Evolutionary conservation across 345 rosid species (phyloP).

Genomic region (Hypericum perforatum): DNA sequence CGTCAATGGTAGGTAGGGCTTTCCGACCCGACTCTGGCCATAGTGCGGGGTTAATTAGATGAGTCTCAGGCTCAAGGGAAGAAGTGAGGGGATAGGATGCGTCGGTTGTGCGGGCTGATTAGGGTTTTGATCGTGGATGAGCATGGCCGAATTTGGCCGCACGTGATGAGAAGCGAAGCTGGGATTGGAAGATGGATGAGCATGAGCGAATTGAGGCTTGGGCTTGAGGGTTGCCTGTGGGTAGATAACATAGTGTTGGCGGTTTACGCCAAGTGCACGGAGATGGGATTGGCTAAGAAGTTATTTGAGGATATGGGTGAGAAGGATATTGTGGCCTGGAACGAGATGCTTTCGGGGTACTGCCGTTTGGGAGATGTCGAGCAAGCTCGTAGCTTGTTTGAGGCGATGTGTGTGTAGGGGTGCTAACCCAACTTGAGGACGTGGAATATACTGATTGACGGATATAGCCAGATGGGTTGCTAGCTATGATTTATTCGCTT

Average conservation of each 20-base stretch:
- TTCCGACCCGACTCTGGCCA: no score
- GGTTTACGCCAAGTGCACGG: constrained; percentile 71
- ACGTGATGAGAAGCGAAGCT: no score
- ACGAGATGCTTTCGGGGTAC: constrained; percentile 55
- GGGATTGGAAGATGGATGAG: no score
- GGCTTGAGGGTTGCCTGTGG: constrained; percentile 29
- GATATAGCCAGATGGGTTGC: constrained; percentile 53
- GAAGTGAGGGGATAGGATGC: no score
- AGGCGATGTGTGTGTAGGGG: constrained; percentile 57
- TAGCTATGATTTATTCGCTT: no score
- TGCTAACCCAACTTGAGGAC: constrained; percentile 43
- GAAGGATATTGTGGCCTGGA: constrained; percentile 70
- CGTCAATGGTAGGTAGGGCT: no score
- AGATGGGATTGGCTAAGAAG: constrained; percentile 42
- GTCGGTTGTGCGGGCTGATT: no score
- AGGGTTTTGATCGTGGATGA: no score
- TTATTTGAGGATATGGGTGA: constrained; percentile 45
- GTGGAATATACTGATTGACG: constrained; percentile 60
- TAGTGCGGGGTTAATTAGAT: no score
- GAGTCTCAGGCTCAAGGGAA: no score
- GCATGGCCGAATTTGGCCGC: no score
- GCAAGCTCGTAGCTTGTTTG: constrained; percentile 51
- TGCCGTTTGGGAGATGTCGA: constrained; percentile 50
- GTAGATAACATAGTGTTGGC: constrained; percentile 61
- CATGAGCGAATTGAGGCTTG: no score